phyloP scores from a whole-genome alignment of 768 basidiomycete species.

The Amanita phalloides region DNA sequence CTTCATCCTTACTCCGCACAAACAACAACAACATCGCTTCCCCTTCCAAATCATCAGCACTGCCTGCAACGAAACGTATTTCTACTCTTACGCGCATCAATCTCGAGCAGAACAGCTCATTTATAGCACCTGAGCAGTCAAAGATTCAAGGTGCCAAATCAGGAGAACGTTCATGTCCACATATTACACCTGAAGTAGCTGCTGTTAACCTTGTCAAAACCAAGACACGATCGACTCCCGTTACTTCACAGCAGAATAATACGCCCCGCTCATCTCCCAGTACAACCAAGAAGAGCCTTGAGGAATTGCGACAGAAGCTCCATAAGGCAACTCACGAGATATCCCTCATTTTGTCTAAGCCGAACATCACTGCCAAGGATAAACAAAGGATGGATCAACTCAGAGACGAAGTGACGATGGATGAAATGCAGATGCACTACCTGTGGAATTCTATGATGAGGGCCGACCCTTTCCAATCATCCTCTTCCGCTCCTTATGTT shows the following conservation, averaged over 20 bases:
- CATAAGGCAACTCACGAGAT: background rate
- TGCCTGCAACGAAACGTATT: background rate
- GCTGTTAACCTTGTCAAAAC: background rate
- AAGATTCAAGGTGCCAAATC: background rate
- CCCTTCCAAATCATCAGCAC: background rate
- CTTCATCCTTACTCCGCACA: background rate
- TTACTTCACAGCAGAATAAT: background rate
- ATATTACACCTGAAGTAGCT: background rate
- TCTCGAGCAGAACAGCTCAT: background rate
- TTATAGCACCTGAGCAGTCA: background rate
- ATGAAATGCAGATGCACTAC: background rate
- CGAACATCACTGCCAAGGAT: background rate
- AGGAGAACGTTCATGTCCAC: background rate
- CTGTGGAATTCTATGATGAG: background rate
- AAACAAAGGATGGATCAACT: background rate
- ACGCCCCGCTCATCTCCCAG: background rate
- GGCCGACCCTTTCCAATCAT: background rate
- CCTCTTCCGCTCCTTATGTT: background rate
- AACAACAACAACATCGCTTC: slow-evolving; percentile 2
- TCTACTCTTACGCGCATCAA: slow-evolving; percentile 2
- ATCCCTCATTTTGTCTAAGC: background rate
- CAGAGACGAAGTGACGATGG: background rate
- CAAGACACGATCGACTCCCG: background rate
- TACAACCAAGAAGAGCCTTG: background rate
- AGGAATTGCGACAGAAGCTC: background rate